Conservation (phyloP, 1,284 basidiomycete species). For the Marasmius sp. region DNA sequence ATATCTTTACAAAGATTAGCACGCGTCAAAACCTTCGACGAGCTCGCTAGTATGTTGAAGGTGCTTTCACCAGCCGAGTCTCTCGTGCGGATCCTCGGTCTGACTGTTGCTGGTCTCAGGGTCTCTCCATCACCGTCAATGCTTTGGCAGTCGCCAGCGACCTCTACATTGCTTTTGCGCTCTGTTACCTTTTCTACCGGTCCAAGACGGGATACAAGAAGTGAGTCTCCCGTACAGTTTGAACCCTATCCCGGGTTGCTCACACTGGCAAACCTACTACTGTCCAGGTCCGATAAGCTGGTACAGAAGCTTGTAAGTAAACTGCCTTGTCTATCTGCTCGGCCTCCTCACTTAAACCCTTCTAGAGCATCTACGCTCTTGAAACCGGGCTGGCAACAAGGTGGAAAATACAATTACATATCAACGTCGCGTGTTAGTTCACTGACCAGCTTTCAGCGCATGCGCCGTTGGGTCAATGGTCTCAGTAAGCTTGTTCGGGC, state of each 20-base stretch:
- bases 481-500: slow-evolving; percentile 28
- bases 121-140: slow-evolving; percentile 45
- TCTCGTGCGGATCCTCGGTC: slow-evolving; percentile 8
- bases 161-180: slow-evolving; percentile 39
- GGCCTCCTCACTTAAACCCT: not conserved
- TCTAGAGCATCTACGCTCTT: slow-evolving; percentile 47
- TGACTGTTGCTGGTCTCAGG: slow-evolving; percentile 18
- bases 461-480: slow-evolving; percentile 44
- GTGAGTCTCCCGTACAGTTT: slow-evolving; percentile 21
- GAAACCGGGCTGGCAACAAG: slow-evolving; percentile 45
- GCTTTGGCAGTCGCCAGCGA: slow-evolving; percentile 41
- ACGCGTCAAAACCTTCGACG: slow-evolving; percentile 6
- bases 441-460: slow-evolving; percentile 6
- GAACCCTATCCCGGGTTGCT: not conserved
- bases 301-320: slow-evolving; percentile 42
- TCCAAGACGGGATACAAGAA: slow-evolving; percentile 43
- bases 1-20: not conserved
- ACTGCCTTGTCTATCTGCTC: not conserved
- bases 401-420: slow-evolving; percentile 10
- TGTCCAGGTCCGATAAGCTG: slow-evolving; percentile 42
- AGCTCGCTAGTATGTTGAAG: not conserved
- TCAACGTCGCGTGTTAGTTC: not conserved
- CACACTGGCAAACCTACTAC: not conserved
- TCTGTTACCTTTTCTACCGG: slow-evolving; percentile 39
- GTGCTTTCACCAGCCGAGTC: slow-evolving; percentile 11